Base-by-base conservation (phyloP, 805 yeast species). In the Candida loeiensis region DNA sequence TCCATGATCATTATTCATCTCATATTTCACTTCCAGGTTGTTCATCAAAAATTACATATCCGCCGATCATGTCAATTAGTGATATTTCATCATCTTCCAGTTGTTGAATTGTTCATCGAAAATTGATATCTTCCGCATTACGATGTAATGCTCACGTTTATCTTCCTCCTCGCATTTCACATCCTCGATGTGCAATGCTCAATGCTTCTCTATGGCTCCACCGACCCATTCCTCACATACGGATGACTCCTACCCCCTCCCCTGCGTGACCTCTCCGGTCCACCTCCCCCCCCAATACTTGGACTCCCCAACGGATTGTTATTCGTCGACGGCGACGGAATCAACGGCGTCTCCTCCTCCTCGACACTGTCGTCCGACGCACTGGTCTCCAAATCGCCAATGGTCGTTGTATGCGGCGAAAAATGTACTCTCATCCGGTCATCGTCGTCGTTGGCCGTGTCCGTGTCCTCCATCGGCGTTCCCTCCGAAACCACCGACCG, bases 361-460 rank as follows among this genome's bases (percentile, higher is more conserved):
- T 34, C 22, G n/a, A 30, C 26, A 18, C 41, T 38, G 3, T 38
- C 41, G 4, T 38, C 41, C 7, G 39, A 31, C 6, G 20, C 40
- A 13, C 40, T 39, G 17, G 34, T 26, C n/a, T 34, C 35, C 28
- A 43, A 34, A 36, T 43, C 45, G 14, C 41, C 40, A 19, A 37
- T 41, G 17, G 45, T 39, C 6, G 48, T 42, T 16, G 44, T 45
- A 34, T 44, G 40, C 3, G 46, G 46, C 16, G 46, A 36, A 18
- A 43, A 40, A 31, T 40, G 44, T 14, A 40, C 44, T 33, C 41
- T 18, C 15, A 35, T 38, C 7, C 29, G 19, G 21, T 19, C 32
- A 12, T 37, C 35, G 8, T 28, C 35, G 17, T 31, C 35, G 18
- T 31, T 21, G 7, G 30, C 24, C 4, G 40, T 30, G 17, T 27